phyloP scores from a whole-genome alignment of 306 rosid species.

The Psophocarpus tetragonolobus region DNA sequence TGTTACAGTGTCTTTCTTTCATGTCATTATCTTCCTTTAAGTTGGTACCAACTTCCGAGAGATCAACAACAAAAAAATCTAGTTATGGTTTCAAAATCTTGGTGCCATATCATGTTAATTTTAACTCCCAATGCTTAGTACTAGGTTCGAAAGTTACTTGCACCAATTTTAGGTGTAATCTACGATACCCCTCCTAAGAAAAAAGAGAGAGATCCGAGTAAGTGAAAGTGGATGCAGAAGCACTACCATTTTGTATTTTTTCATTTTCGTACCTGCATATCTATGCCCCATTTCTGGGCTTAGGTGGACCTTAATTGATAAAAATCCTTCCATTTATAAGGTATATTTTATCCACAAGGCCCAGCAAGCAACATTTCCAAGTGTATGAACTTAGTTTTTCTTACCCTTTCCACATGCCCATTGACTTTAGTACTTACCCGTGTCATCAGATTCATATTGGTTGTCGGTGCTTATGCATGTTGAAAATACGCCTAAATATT shows the following conservation, averaged over 20 bases:
- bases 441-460: not conserved
- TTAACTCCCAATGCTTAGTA: not conserved
- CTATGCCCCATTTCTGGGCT: constrained; percentile 25
- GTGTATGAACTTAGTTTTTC: constrained; percentile 5
- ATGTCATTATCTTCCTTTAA: constrained; percentile 30
- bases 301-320: constrained; percentile 23
- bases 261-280: constrained; percentile 4
- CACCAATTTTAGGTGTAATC: constrained; percentile 13
- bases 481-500: not conserved
- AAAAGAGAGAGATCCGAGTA: not conserved
- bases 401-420: not conserved
- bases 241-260: constrained; percentile 1
- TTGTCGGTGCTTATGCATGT: constrained; percentile 18
- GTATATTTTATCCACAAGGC: constrained; percentile 11
- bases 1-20: constrained; percentile 18
- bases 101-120: constrained; percentile 15
- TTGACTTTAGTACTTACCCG: constrained; percentile 16
- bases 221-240: not conserved
- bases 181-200: not conserved
- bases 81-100: not conserved
- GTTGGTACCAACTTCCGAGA: constrained; percentile 14
- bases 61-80: constrained; percentile 16
- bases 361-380: not conserved
- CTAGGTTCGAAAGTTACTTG: constrained; percentile 18
- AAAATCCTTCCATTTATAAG: constrained; percentile 1